Percentiles rank a stretch among this genome's conserved stretches.
Evolutionary conservation across 176 grass and related monocot species (phyloP).

Genomic region (Secale cereale): DNA sequence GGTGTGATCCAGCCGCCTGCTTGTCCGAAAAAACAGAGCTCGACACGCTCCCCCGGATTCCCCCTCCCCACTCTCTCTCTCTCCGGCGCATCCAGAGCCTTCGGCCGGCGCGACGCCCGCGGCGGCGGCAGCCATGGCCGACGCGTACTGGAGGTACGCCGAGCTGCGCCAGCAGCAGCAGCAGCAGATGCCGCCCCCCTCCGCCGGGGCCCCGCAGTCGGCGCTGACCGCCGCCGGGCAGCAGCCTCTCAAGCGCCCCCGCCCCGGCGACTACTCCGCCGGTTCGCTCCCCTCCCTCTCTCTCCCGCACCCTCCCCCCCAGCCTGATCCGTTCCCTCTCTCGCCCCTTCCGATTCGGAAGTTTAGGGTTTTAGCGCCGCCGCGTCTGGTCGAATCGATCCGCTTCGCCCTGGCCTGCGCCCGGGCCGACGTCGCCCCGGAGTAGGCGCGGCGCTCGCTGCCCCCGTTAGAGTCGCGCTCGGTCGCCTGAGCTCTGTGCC

Average conservation of each 20-base stretch:
- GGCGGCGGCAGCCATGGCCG: constrained; percentile 39
- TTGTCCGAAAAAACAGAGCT: neutral
- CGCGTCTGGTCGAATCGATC: neutral
- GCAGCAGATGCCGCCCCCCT: neutral
- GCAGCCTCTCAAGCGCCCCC: constrained; percentile 49
- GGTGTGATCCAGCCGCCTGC: neutral
- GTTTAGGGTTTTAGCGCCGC: constrained; percentile 19
- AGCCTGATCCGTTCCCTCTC: neutral
- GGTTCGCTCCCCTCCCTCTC: constrained; percentile 16
- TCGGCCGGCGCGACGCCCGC: neutral
- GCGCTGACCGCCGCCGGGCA: neutral
- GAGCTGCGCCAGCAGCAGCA: constrained; percentile 26
- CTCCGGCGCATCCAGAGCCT: neutral
- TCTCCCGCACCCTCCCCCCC: too few species aligned
- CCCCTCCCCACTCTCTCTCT: neutral
- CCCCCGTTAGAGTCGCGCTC: neutral
- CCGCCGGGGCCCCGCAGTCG: constrained; percentile 7
- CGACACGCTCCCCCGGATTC: neutral
- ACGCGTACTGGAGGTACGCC: constrained; percentile 71
- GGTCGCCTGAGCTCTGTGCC: neutral
- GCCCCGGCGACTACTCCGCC: constrained; percentile 46
- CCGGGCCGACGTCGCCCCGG: neutral
- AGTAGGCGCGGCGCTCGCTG: neutral
- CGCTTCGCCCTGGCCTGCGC: neutral
- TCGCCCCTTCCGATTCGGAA: neutral